Evolutionary conservation across 2,329 filamentous ascomycete genomes (phyloP), one percentile per base, ranked within the genome.

Genomic region (Aureobasidium sp.): DNA sequence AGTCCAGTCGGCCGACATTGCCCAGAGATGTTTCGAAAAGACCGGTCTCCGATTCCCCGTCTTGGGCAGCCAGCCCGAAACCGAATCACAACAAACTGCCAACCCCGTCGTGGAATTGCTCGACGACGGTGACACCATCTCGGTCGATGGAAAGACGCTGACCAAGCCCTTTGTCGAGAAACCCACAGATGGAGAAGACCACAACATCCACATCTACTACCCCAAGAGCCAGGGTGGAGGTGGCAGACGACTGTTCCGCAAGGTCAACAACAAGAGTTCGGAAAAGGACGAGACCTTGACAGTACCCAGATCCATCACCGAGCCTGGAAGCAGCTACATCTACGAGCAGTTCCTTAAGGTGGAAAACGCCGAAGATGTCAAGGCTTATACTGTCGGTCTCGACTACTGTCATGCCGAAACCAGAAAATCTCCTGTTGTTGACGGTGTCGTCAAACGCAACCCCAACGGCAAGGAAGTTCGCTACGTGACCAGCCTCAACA

Each of bases 161-260:
- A 87, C 82, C 67, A 99, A 99, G 71, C 94, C 94, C 0, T 99
- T 99, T 70, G 94, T 99, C 38, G 94, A 99, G 72, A 99, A 99
- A 73, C 94, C 94, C 0, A 92, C 91, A n/a, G 96, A 90, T 69
- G 94, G 94, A 35, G 94, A 99, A 74, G 93, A 99, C 69, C 94
- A 99, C 76, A 99, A 99, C 72, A 96, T 99, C 68, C 88, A 95
- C 74, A 96, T 99, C 60, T 99, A 97, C 75, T 97, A 95, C 69
- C 90, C 93, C 23, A 88, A 86, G 64, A 88, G 89, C 43, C 83
- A 89, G 50, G 91, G 92, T 4, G 92, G 93, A 50, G 94, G 94
- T 62, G 95, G 91, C 27, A 83, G 95, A 61, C 89, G 93, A 66
- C 82, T 99, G 3, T 99, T 99, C 75, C 84, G 94, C 61, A 99